Percentiles rank a stretch among this genome's conserved stretches.
Conservation (phyloP, 1,284 basidiomycete genomes). For the Ceratobasidium sp. region DNA sequence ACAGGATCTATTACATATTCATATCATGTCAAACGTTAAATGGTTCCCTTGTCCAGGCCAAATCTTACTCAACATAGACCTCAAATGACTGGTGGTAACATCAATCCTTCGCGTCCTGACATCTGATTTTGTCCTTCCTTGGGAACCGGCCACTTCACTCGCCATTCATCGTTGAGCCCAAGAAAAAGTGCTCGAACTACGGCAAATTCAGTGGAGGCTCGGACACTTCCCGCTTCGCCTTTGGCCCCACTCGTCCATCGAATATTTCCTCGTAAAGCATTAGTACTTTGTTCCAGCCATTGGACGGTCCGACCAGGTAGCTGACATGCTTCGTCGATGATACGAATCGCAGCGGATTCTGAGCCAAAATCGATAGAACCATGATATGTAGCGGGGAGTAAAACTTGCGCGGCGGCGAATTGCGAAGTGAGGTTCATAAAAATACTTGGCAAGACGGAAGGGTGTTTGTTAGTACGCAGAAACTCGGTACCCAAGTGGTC, state of each 20-base stretch:
- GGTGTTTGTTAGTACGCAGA: background rate
- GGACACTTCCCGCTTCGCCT: background rate
- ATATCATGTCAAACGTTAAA: too few species aligned
- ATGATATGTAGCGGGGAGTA: constrained; percentile 8
- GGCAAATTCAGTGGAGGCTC: background rate
- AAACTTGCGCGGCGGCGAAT: background rate
- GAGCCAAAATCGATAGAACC: background rate
- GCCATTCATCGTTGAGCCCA: background rate
- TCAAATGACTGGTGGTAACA: too few species aligned
- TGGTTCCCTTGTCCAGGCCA: too few species aligned
- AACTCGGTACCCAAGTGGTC: background rate
- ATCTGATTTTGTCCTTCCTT: background rate
- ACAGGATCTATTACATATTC: too few species aligned
- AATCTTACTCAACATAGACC: too few species aligned
- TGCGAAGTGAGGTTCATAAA: constrained; percentile 4
- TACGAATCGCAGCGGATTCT: background rate
- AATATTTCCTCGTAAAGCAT: background rate
- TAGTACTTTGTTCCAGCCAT: background rate
- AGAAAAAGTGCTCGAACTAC: background rate
- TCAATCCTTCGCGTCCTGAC: too few species aligned
- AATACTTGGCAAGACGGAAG: background rate
- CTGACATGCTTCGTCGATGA: background rate
- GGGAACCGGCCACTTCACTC: background rate
- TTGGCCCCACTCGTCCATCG: background rate
- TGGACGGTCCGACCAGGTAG: background rate